Base-by-base conservation (phyloP, 1,139 yeast species). In the Saccharomyces hybrid region DNA sequence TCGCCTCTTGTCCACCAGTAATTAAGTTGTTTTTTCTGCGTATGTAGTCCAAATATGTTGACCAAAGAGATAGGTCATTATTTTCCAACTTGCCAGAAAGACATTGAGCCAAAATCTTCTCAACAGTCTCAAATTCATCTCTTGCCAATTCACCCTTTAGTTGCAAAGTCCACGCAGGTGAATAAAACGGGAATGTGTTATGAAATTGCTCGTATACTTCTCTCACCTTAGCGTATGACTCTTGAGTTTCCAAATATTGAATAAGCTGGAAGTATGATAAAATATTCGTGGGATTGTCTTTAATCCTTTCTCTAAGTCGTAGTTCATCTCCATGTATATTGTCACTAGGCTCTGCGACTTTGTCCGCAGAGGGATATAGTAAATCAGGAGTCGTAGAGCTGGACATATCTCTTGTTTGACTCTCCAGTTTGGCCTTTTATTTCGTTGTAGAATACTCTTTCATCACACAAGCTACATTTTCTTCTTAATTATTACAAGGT, bases 1-100 rank as follows among this genome's bases (percentile, higher is more conserved):
- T 78, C 0, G 96, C 95, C 60, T 81, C 83, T 62, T 88, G 95
- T 34, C 95, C 96, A 27, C 95, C 95, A 2, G 93, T 85, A 51
- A 84, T 80, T 27, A 87, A 78, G 65, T 88, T 88, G 67, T 90
- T 88, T 46, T 83, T 85, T 58, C 93, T 77, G 59, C 93, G 81
- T 48, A 88, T 90, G 66, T 88, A 89, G 47, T 81, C 82, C 41
- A 93, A 80, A 68, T 93, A 93, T 42, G 80, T 73, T 52, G 83
- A 77, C 83, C 95, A 91, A 32, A 93, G 73, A 34, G 80, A 55
- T 9, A 67, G 55, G 52, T 68, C 71, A 50, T 65, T 68, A 48
- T 66, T 68, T 48, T 61, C 65, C 13, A 51, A 53, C 23, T 65
- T 65, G 5, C 69, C 69, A n/a, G 70, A 62, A 3, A 68, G 56